phyloP scores from a whole-genome alignment of 768 basidiomycete species.

The Lepiota brunneoincarnata region DNA sequence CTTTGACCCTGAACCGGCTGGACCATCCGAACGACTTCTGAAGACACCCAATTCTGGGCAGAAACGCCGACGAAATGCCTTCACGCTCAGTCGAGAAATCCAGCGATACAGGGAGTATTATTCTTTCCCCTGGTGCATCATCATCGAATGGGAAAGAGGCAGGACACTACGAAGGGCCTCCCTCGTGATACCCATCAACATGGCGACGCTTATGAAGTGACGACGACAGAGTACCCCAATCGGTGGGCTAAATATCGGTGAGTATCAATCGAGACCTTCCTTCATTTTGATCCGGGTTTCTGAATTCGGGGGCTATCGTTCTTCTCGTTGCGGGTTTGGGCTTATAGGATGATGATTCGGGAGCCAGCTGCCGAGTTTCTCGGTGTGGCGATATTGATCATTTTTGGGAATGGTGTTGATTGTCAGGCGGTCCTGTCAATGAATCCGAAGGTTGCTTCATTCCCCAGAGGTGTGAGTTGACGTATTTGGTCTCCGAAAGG shows the following conservation, averaged over 20 bases:
- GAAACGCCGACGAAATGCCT: constrained; percentile 6
- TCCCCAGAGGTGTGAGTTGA: constrained; percentile 51
- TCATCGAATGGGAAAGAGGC: neutral
- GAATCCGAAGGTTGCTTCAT: constrained; percentile 40
- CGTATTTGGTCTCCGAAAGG: neutral
- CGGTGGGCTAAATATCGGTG: constrained; percentile 57
- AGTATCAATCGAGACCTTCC: constrained; percentile 9
- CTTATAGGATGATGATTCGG: constrained; percentile 28
- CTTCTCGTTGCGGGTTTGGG: neutral
- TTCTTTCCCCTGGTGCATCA: neutral
- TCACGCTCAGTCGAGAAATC: constrained; percentile 3
- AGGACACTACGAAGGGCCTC: neutral
- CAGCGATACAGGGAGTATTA: neutral
- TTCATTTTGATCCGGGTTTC: neutral
- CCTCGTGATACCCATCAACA: constrained; percentile 15
- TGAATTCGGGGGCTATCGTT: neutral
- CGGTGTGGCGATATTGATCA: constrained; percentile 54
- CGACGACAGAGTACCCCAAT: constrained; percentile 43
- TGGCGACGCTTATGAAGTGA: constrained; percentile 25
- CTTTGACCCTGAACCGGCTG: neutral
- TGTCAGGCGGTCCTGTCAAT: constrained; percentile 55
- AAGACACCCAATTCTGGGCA: neutral
- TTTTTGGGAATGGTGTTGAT: constrained; percentile 57
- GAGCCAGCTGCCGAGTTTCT: constrained; percentile 67
- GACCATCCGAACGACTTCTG: neutral